These are phyloP conservation scores for Shiraia bambusicola DNA, from an alignment of 2,329 filamentous ascomycete genomes.

Conservation along the genomic window DNA sequence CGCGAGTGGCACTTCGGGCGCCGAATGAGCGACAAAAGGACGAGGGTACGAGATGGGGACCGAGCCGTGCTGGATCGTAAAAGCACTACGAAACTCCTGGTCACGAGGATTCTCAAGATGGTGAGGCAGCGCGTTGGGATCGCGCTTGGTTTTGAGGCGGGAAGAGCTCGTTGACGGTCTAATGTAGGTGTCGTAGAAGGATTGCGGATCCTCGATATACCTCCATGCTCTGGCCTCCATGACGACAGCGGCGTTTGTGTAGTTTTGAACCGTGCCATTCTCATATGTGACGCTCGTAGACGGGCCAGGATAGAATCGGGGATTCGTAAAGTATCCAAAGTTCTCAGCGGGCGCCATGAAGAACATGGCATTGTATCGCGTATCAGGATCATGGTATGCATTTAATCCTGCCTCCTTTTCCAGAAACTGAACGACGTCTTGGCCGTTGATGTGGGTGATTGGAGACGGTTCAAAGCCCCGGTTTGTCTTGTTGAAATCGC, in stretches of 20 bases:
- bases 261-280: slow-evolving; percentile 38
- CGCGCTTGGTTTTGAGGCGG: slow-evolving; percentile 25
- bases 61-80: slow-evolving; percentile 17
- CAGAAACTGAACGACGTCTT: slow-evolving; percentile 39
- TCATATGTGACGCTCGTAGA: slow-evolving; percentile 36
- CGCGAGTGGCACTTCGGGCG: slow-evolving; percentile 38
- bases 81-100: slow-evolving; percentile 25
- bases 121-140: slow-evolving; percentile 25
- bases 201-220: slow-evolving; percentile 37
- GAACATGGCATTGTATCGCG: slow-evolving; percentile 45
- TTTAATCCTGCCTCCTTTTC: slow-evolving; percentile 31
- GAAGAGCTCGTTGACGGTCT: slow-evolving; percentile 10
- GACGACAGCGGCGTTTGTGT: slow-evolving; percentile 35
- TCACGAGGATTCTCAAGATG: slow-evolving; percentile 35
- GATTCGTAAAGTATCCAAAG: slow-evolving; percentile 34
- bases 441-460: slow-evolving; percentile 42
- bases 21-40: slow-evolving; percentile 38
- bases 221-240: slow-evolving; percentile 28
- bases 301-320: slow-evolving; percentile 36
- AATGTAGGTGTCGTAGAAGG: slow-evolving; percentile 45
- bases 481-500: slow-evolving; percentile 36
- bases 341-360: slow-evolving; percentile 36
- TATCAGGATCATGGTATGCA: slow-evolving; percentile 46
- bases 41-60: slow-evolving; percentile 40
- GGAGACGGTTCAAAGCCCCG: slow-evolving; percentile 34